Base-by-base conservation (phyloP, 768 basidiomycete genomes). In the Boletus sp. region DNA sequence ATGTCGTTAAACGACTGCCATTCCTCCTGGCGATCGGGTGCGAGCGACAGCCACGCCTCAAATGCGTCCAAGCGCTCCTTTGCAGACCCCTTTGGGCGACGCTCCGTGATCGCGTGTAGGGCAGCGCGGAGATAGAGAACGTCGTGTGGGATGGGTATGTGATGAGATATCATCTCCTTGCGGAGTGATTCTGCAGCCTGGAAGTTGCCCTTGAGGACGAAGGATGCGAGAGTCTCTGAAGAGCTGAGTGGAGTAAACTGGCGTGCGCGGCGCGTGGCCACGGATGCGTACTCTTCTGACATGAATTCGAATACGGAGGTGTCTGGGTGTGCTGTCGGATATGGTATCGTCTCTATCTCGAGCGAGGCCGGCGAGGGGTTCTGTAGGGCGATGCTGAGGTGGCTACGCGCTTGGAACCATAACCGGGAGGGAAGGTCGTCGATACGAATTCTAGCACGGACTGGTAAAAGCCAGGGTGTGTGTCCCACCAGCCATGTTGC, bases 21-120 rank as follows among this genome's bases (percentile, higher is more conserved):
- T 9, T 55, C 49, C 14, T 62, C 54, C 29, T 66, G 50, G 3
- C 70, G 71, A 36, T 69, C 61, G 5, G 82, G 81, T 12, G 75
- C 62, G 41, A 82, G 71, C 5, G 73, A 67, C 50, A 81, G 63
- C 83, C 83, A 84, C 14, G 64, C 56, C 45, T 76, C 75, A n/a
- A 71, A 71, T 2, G 55, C 24, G 1, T 64, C 63, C 35, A 56
- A 3, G n/a, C 66, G 62, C 8, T 57, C 36, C 53, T 55, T 11
- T 62, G 46, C 14, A 58, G 69, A 47, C 28, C 67, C 55, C 37
- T 64, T 61, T 20, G 55, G 54, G 5, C 56, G 50, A 12, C 60
- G 60, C 17, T 52, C 55, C 1, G 57, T 59, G 44, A 81, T 66
- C 15, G 69, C 64, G 52, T 73, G 53, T 1, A 70, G 42, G 3